Percentiles rank a stretch among this genome's conserved stretches.
Conservation (phyloP, 495 filamentous ascomycete species). For the Aspergillus biplanus region DNA sequence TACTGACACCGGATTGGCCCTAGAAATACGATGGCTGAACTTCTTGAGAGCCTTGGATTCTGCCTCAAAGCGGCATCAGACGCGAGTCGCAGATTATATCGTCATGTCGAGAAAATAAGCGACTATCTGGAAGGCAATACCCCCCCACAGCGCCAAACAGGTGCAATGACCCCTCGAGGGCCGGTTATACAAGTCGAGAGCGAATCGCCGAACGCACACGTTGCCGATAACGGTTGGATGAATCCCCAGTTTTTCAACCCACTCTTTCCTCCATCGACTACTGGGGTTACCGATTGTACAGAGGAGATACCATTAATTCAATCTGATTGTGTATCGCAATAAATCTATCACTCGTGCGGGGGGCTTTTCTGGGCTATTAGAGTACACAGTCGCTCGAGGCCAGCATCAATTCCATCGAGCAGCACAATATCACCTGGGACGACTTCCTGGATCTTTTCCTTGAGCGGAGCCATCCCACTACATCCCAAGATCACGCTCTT, state of each 20-base stretch:
- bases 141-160: background rate
- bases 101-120: background rate
- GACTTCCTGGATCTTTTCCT: background rate
- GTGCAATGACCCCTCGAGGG: background rate
- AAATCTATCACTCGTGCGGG: too few species aligned
- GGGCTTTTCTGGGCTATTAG: background rate
- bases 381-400: background rate
- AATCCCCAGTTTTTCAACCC: background rate
- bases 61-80: slow-evolving; percentile 3
- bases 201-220: background rate
- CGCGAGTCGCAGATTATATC: background rate
- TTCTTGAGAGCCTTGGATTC: slow-evolving; percentile 1
- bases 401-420: background rate
- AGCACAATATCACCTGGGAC: background rate
- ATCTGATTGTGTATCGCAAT: background rate
- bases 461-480: background rate
- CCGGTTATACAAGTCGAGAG: background rate
- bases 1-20: too few species aligned
- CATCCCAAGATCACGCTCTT: slow-evolving; percentile 1
- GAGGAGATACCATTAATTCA: background rate
- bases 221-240: background rate
- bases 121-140: background rate
- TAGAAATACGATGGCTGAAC: slow-evolving; percentile 4
- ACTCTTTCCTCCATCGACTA: background rate
- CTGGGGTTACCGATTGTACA: background rate